A percentile compares a stretch with the other conserved stretches of the same genome.
phyloP scores from a whole-genome alignment of 495 filamentous ascomycete species.

The Podospora appendiculata region DNA sequence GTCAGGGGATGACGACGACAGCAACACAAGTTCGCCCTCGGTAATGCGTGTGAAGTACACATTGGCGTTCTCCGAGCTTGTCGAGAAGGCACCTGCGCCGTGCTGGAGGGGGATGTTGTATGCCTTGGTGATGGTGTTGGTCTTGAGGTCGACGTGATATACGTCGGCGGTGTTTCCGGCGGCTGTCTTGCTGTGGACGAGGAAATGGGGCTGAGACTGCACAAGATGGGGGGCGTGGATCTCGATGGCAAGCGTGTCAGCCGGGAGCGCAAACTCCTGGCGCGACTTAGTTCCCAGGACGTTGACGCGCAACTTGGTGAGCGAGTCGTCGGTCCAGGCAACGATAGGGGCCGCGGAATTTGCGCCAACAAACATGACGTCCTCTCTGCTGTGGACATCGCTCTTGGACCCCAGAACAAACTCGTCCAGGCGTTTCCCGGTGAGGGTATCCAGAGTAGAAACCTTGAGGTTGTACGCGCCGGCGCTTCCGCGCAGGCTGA shows the following conservation, averaged over 20 bases:
- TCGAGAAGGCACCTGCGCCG: slow-evolving; percentile 68
- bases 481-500: slow-evolving; percentile 62
- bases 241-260: slow-evolving; percentile 56
- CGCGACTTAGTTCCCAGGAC: slow-evolving; percentile 65
- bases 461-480: slow-evolving; percentile 68
- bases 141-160: slow-evolving; percentile 69
- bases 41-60: slow-evolving; percentile 83
- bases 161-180: slow-evolving; percentile 75
- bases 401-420: slow-evolving; percentile 60
- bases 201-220: slow-evolving; percentile 67
- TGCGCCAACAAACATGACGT: slow-evolving; percentile 71
- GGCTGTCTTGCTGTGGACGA: slow-evolving; percentile 72
- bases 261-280: slow-evolving; percentile 44
- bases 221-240: slow-evolving; percentile 66
- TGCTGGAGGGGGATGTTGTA: slow-evolving; percentile 65
- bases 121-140: slow-evolving; percentile 56
- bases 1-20: slow-evolving; percentile 70
- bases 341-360: slow-evolving; percentile 79
- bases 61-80: slow-evolving; percentile 67
- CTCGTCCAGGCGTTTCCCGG: slow-evolving; percentile 59
- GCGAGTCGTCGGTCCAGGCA: slow-evolving; percentile 66
- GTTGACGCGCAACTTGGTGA: slow-evolving; percentile 67
- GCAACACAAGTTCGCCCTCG: slow-evolving; percentile 57
- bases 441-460: slow-evolving; percentile 59
- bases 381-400: slow-evolving; percentile 58